Base-by-base conservation (phyloP, 164 flowering plant species). In the Nymphaea thermarum region DNA sequence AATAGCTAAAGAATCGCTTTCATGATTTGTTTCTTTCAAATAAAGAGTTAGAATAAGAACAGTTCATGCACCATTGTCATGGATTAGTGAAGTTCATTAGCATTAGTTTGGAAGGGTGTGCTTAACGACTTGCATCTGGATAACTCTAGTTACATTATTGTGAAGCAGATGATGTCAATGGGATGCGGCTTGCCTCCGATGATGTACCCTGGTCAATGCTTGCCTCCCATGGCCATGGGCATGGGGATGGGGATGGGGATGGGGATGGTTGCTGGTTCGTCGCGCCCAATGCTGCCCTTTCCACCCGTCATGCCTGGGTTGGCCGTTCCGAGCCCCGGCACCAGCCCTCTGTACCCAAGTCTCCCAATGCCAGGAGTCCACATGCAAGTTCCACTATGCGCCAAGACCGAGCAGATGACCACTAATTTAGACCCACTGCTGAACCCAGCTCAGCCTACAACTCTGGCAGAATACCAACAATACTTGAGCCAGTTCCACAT, bases 101-200 rank as follows among this genome's bases (percentile, higher is more conserved):
- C 36, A 25, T 41, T 43, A 44, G 14, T 12, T 36, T 15, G 67
- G 53, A 45, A 62, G 12, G 12, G 11, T 17, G 36, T 17, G 64
- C 3, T 45, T 5, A 51, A 8, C 10, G 8, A 51, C 14, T 51
- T 15, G 14, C 14, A 8, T 8, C 15, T 51, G 57, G 5, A 15
- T 51, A 44, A 5, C 43, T 68, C 3, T 45, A 8, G 12, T 43
- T 15, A 16, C n/a, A 66, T 60, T 25, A 45, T 55, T 44, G 68
- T 73, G 70, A 18, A 67, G 74, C 86, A 93, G 98, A 85, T 90
- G 96, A 85, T 93, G 95, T 93, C 96, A 71, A 88, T 93, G 98
- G 93, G 96, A 66, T 88, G 90, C 67, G 79, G 93, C 66, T 82
- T 93, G 90, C 82, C 84, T 4, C 91, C 95, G 5, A 83, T 88